A percentile compares a stretch with the other conserved stretches of the same genome.
Evolutionary conservation across 768 basidiomycete genomes (phyloP).

Genomic region (Sarcodon sp.): DNA sequence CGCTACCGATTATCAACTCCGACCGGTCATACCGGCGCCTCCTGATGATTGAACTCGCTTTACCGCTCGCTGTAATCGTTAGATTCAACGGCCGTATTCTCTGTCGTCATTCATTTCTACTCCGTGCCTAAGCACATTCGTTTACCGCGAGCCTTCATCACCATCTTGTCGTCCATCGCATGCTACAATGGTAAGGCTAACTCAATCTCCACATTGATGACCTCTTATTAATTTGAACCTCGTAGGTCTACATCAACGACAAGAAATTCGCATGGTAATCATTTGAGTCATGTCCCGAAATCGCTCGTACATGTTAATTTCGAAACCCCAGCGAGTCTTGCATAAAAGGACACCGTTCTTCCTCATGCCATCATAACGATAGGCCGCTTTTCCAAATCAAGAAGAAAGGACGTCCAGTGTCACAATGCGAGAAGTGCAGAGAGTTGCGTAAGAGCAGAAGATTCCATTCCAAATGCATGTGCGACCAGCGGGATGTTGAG

Average conservation of each 20-base stretch:
- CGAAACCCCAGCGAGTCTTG: conserved; percentile 59
- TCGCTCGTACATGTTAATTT: neutral
- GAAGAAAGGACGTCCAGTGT: conserved; percentile 86
- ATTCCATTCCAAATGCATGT: conserved; percentile 75
- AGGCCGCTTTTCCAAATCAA: conserved; percentile 88
- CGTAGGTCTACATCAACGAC: conserved; percentile 60
- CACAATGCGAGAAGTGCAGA: conserved; percentile 80
- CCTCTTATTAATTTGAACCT: neutral
- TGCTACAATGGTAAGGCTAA: no score
- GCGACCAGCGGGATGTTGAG: conserved; percentile 19
- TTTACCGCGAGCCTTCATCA: no score
- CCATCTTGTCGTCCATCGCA: no score
- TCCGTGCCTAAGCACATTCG: no score
- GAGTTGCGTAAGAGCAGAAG: conserved; percentile 70
- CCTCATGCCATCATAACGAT: conserved; percentile 76
- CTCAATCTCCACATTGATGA: no score
- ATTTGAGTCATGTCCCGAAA: conserved; percentile 7
- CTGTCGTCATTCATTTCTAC: no score
- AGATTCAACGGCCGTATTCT: no score
- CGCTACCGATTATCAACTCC: no score
- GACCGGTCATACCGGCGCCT: no score
- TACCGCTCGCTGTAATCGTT: no score
- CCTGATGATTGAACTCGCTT: no score
- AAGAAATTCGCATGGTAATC: conserved; percentile 62
- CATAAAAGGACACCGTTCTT: conserved; percentile 91